A percentile compares a stretch with the other conserved stretches of the same genome.
These are phyloP conservation scores for Phytophthora hibernalis DNA, from an alignment of 352 stramenopile genomes.

Conservation along the genomic window DNA sequence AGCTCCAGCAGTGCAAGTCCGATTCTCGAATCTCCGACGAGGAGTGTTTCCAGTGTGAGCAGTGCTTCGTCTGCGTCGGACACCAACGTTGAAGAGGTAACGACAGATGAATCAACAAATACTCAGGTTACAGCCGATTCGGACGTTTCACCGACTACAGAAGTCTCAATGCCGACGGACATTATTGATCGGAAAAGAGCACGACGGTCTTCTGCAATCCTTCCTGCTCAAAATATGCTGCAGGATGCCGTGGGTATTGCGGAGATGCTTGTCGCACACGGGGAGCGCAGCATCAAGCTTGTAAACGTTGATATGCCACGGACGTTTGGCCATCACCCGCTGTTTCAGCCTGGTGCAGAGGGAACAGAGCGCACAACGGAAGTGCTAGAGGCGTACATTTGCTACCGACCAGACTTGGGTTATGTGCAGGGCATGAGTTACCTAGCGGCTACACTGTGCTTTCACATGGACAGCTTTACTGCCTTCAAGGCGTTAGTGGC, in stretches of 20 bases:
- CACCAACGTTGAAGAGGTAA: constrained; percentile 19
- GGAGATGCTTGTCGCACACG: constrained; percentile 81
- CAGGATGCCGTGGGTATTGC: constrained; percentile 77
- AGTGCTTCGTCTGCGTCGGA: constrained; percentile 42
- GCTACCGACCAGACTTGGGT: constrained; percentile 84
- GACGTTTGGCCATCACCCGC: constrained; percentile 82
- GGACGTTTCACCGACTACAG: background rate
- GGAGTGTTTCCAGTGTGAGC: constrained; percentile 39
- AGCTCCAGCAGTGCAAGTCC: constrained; percentile 30
- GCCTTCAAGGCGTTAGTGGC: constrained; percentile 86
- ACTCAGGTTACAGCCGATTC: constrained; percentile 3
- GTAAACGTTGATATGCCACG: constrained; percentile 87
- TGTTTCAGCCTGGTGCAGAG: constrained; percentile 79
- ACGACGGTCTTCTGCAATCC: constrained; percentile 38
- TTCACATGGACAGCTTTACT: constrained; percentile 90
- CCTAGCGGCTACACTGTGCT: constrained; percentile 81
- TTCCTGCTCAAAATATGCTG: constrained; percentile 57
- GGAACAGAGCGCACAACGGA: constrained; percentile 78
- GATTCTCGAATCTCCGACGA: constrained; percentile 36
- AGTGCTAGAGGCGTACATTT: constrained; percentile 88
- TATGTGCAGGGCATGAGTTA: constrained; percentile 92
- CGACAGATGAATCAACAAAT: constrained; percentile 3
- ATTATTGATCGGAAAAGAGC: constrained; percentile 33
- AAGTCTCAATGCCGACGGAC: background rate
- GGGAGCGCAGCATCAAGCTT: constrained; percentile 85